Conservation (phyloP, 1,284 basidiomycete species). For the Heterobasidion irregulare region DNA sequence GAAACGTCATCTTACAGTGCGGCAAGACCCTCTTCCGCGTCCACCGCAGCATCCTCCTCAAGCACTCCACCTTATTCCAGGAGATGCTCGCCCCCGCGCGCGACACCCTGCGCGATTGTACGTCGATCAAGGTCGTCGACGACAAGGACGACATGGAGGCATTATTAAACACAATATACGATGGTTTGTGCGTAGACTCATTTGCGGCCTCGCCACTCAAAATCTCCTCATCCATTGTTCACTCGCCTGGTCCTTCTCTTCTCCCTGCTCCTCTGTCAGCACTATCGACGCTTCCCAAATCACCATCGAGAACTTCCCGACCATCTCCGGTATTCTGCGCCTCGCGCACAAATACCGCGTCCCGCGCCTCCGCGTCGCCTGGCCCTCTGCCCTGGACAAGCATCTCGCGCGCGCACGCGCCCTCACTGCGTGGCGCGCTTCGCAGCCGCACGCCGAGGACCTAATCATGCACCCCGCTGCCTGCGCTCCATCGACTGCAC, state of each 20-base stretch:
- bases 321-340: constrained; percentile 14
- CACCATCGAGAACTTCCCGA: constrained; percentile 17
- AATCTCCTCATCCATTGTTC: too few species aligned
- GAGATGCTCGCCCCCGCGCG: too few species aligned
- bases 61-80: too few species aligned
- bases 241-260: not conserved
- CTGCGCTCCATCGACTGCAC: constrained; percentile 17
- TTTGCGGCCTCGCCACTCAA: not conserved
- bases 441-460: constrained; percentile 8
- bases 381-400: constrained; percentile 6
- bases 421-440: not conserved
- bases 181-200: constrained; percentile 9
- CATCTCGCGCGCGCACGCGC: constrained; percentile 6
- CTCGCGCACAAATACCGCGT: constrained; percentile 11
- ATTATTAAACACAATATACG: constrained; percentile 10
- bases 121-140: constrained; percentile 3
- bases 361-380: constrained; percentile 2
- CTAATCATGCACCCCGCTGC: constrained; percentile 17
- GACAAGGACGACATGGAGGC: constrained; percentile 10
- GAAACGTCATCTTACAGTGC: too few species aligned
- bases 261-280: constrained; percentile 5
- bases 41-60: too few species aligned
- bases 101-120: too few species aligned
- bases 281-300: constrained; percentile 15
- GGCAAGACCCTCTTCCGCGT: too few species aligned